Percentiles rank a stretch among this genome's conserved stretches.
These are phyloP conservation scores for Aquilaria sinensis DNA, from an alignment of 345 rosid species.

Conservation along the genomic window DNA sequence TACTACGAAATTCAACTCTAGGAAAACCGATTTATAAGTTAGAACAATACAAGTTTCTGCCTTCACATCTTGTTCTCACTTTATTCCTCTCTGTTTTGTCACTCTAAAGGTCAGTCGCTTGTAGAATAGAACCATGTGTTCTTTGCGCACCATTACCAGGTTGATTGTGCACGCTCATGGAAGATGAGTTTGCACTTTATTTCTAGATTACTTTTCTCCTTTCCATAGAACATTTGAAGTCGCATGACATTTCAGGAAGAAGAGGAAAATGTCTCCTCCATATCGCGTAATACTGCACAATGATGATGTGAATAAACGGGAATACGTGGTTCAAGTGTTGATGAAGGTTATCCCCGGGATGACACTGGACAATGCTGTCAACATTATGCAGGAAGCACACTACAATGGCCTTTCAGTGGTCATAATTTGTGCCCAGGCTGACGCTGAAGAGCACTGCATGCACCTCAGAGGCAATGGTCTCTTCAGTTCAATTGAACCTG, in stretches of 20 bases:
- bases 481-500: slow-evolving; percentile 89
- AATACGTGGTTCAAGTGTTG: slow-evolving; percentile 89
- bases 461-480: slow-evolving; percentile 93
- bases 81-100: too few species aligned
- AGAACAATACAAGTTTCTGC: too few species aligned
- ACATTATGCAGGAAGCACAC: slow-evolving; percentile 98
- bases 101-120: too few species aligned
- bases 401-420: slow-evolving; percentile 82
- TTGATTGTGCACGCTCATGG: too few species aligned
- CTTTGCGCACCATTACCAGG: too few species aligned
- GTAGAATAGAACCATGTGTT: too few species aligned
- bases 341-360: slow-evolving; percentile 94
- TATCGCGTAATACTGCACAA: slow-evolving; percentile 83
- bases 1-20: too few species aligned
- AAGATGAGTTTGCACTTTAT: too few species aligned
- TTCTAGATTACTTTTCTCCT: too few species aligned
- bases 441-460: slow-evolving; percentile 95
- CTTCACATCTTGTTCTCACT: too few species aligned
- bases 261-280: slow-evolving; percentile 77
- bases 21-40: too few species aligned
- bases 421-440: slow-evolving; percentile 85
- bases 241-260: slow-evolving; percentile 42
- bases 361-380: slow-evolving; percentile 92
- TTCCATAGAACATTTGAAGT: too few species aligned
- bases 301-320: slow-evolving; percentile 84